Conservation (phyloP, 139 green algal genomes). For the Chlamydomonas asymmetrica region DNA sequence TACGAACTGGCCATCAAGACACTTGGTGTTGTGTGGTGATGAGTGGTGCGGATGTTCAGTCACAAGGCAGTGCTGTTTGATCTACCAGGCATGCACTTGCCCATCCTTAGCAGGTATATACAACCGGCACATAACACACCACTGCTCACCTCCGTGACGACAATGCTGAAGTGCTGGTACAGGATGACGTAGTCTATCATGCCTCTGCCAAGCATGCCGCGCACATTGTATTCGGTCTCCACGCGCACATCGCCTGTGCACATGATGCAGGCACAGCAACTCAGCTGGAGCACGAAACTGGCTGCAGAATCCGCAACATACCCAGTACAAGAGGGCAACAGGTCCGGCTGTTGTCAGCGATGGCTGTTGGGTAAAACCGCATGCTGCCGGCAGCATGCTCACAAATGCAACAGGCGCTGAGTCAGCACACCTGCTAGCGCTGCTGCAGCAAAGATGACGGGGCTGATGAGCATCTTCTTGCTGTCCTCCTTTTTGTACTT, state of each 20-base stretch:
- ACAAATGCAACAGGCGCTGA: not conserved
- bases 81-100: too few relatives aligned
- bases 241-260: not conserved
- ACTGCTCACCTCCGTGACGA: slow-evolving; percentile 7
- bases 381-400: too few relatives aligned
- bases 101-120: too few relatives aligned
- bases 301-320: too few relatives aligned
- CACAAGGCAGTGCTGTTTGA: too few relatives aligned
- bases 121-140: too few relatives aligned
- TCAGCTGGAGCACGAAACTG: not conserved
- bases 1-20: too few relatives aligned
- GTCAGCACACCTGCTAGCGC: slow-evolving; percentile 9
- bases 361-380: too few relatives aligned
- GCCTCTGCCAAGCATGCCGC: not conserved
- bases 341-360: too few relatives aligned
- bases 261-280: not conserved
- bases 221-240: slow-evolving; percentile 1
- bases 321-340: too few relatives aligned
- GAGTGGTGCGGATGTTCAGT: too few relatives aligned
- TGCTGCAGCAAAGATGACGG: slow-evolving; percentile 13
- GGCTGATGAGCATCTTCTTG: slow-evolving; percentile 14
- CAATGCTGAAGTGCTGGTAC: slow-evolving; percentile 4
- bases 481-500: slow-evolving; percentile 1
- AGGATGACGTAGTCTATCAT: slow-evolving; percentile 5
- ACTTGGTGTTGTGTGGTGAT: too few relatives aligned